phyloP scores from a whole-genome alignment of 495 filamentous ascomycete species.

The Aspergillus diversus region DNA sequence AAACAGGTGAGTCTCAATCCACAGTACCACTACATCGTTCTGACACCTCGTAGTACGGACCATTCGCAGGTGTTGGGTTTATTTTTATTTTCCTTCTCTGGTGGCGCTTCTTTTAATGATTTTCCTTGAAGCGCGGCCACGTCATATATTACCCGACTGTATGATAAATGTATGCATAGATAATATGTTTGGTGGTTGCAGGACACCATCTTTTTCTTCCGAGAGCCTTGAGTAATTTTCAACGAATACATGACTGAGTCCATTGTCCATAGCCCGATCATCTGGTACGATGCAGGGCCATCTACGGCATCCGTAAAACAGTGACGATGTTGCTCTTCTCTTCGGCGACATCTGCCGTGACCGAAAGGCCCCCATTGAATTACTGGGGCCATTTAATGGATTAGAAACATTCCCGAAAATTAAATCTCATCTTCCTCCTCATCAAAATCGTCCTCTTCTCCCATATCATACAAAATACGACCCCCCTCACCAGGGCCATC shows the following conservation, averaged over 20 bases:
- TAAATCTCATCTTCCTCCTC: conserved; percentile 98
- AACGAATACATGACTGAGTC: conserved; percentile 11
- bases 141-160: conserved; percentile 28
- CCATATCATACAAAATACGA: conserved; percentile 94
- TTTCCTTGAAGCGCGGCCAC: conserved; percentile 10
- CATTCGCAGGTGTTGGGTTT: conserved; percentile 75
- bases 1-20: conserved; percentile 70
- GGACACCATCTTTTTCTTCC: conserved; percentile 38
- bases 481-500: conserved; percentile 80
- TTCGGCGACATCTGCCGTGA: background rate
- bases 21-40: conserved; percentile 11
- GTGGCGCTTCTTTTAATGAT: conserved; percentile 83
- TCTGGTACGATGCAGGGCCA: too few species aligned
- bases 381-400: background rate
- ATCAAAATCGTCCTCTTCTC: conserved; percentile 95
- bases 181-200: conserved; percentile 45
- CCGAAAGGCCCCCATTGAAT: background rate
- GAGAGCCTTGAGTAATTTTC: conserved; percentile 16
- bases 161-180: conserved; percentile 51
- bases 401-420: background rate
- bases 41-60: conserved; percentile 69
- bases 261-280: background rate
- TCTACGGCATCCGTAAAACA: too few species aligned
- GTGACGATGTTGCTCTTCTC: background rate
- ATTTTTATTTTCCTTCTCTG: conserved; percentile 84